These are phyloP conservation scores for Nannochloropsis salina DNA, from an alignment of 108 stramenopile species.

Conservation along the genomic window DNA sequence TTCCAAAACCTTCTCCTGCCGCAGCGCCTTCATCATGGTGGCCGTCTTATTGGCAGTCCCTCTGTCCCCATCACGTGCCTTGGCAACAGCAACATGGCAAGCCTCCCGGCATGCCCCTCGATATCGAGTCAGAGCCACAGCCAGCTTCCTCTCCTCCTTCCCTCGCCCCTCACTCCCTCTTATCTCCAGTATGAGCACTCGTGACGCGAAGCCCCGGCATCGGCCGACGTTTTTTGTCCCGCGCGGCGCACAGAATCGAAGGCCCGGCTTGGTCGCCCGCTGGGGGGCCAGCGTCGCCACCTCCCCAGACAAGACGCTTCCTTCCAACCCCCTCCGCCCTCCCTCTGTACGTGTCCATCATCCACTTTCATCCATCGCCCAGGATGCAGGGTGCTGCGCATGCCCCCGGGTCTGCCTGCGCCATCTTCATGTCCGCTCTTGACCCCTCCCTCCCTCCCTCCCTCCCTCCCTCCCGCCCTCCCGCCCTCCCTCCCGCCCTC, in stretches of 20 bases:
- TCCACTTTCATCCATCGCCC: neutral
- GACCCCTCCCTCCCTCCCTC: slow-evolving; percentile 74
- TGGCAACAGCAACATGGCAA: neutral
- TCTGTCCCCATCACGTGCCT: neutral
- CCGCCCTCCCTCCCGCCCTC: neutral
- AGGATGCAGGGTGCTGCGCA: neutral
- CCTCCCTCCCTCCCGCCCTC: neutral
- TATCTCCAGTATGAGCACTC: neutral
- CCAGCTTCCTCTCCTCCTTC: neutral
- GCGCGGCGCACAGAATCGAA: neutral
- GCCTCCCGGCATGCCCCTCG: neutral
- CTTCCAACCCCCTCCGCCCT: neutral
- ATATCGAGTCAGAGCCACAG: neutral
- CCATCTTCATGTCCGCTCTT: slow-evolving; percentile 71
- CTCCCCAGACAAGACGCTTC: neutral
- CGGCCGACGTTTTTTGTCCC: neutral
- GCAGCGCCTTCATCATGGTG: neutral
- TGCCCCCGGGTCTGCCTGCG: neutral
- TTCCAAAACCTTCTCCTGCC: neutral
- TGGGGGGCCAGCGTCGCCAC: neutral
- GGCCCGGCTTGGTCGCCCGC: no score
- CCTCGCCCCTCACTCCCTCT: neutral
- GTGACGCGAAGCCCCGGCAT: neutral
- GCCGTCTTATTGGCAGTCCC: neutral
- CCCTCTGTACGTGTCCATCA: neutral